A percentile compares a stretch with the other conserved stretches of the same genome.
Evolutionary conservation across 2,329 filamentous ascomycete species (phyloP).

Genomic region (Parastagonospora nodorum): DNA sequence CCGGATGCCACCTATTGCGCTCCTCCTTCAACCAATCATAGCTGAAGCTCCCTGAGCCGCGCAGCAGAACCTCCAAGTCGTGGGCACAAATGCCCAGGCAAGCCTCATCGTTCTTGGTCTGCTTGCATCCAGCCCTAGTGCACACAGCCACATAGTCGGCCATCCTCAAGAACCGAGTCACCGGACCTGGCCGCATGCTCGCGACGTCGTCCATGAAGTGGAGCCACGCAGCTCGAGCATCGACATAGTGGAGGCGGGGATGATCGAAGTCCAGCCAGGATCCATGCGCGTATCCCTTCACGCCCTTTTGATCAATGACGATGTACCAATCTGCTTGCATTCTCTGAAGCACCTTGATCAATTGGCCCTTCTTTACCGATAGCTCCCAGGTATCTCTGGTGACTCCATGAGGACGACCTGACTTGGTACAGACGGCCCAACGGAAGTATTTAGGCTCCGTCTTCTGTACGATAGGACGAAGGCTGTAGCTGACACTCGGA

Average conservation of each 20-base stretch:
- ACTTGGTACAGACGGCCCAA: conserved; percentile 27
- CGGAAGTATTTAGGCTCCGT: conserved; percentile 2
- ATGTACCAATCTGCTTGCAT: conserved; percentile 32
- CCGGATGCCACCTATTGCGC: conserved; percentile 41
- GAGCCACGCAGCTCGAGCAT: conserved; percentile 20
- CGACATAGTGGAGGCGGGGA: conserved; percentile 5
- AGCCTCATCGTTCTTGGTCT: conserved; percentile 16
- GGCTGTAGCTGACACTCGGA: background rate
- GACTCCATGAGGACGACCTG: conserved; percentile 27
- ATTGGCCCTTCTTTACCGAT: conserved; percentile 25
- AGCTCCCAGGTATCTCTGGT: conserved; percentile 33
- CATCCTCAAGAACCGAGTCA: conserved; percentile 27
- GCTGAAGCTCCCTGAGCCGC: conserved; percentile 29
- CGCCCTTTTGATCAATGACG: conserved; percentile 10
- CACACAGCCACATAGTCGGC: conserved; percentile 28
- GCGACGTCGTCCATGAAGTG: conserved; percentile 23
- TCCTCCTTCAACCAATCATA: conserved; percentile 33
- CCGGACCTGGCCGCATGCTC: conserved; percentile 15
- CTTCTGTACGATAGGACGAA: background rate
- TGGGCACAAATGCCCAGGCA: conserved; percentile 35
- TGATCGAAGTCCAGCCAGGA: conserved; percentile 28
- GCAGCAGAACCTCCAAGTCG: conserved; percentile 30
- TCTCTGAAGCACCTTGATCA: conserved; percentile 28
- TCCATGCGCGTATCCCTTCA: conserved; percentile 31
- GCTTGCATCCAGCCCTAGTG: conserved; percentile 18